Evolutionary conservation across 495 filamentous ascomycete species (phyloP).

Genomic region (Hyaloscypha finlandica): DNA sequence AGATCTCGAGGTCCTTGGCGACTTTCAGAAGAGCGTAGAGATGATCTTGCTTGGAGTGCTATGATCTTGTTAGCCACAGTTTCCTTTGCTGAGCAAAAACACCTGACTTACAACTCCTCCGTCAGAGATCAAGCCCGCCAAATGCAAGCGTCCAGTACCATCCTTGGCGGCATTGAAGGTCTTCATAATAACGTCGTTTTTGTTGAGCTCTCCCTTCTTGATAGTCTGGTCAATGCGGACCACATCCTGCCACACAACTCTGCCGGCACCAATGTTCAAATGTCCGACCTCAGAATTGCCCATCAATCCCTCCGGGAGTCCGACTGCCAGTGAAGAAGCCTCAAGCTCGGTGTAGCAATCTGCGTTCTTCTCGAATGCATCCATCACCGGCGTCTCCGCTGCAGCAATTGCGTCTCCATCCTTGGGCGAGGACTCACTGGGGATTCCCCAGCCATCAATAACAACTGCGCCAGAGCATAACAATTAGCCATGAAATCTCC

Average conservation of each 20-base stretch:
- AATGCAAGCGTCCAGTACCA: slow-evolving; percentile 87
- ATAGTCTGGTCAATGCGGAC: slow-evolving; percentile 95
- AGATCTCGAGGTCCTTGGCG: slow-evolving; percentile 83
- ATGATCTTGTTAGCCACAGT: slow-evolving; percentile 7
- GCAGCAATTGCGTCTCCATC: slow-evolving; percentile 93
- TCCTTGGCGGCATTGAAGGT: slow-evolving; percentile 81
- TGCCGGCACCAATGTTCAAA: slow-evolving; percentile 95
- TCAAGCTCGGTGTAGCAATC: slow-evolving; percentile 87
- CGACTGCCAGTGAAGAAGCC: slow-evolving; percentile 93
- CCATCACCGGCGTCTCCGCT: slow-evolving; percentile 91
- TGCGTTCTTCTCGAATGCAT: slow-evolving; percentile 72
- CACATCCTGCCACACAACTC: slow-evolving; percentile 99
- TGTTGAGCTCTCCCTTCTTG: slow-evolving; percentile 81
- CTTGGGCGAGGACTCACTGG: slow-evolving; percentile 71
- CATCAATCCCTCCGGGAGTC: slow-evolving; percentile 95
- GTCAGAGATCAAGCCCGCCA: slow-evolving; percentile 87
- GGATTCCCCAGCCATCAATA: slow-evolving; percentile 98
- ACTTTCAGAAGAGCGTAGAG: slow-evolving; percentile 82
- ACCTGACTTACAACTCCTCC: slow-evolving; percentile 73
- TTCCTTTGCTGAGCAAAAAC: slow-evolving; percentile 2
- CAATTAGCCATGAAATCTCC: slow-evolving; percentile 55
- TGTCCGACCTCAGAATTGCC: slow-evolving; percentile 98
- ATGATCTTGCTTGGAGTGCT: slow-evolving; percentile 93
- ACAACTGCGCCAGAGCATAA: slow-evolving; percentile 69
- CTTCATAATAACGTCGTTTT: slow-evolving; percentile 76